Evolutionary conservation across 495 filamentous ascomycete species (phyloP).

Genomic region (Neurospora tetrasperma): DNA sequence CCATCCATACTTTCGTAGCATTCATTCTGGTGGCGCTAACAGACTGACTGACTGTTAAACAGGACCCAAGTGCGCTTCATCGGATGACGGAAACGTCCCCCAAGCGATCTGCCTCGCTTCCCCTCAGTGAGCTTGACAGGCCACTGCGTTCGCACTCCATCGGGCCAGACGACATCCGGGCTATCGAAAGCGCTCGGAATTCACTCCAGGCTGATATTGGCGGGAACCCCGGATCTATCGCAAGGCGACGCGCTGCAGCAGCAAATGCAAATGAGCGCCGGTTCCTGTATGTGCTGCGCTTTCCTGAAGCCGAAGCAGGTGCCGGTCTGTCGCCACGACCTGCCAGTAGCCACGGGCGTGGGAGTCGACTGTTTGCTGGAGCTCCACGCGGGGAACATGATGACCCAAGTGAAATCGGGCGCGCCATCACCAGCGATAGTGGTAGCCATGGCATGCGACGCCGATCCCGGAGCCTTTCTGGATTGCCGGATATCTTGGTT

Average conservation of each 20-base stretch:
- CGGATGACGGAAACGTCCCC: conserved; percentile 21
- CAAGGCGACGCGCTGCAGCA: conserved; percentile 21
- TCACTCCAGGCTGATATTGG: conserved; percentile 33
- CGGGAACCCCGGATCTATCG: background rate
- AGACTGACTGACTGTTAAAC: background rate
- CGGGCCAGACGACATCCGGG: conserved; percentile 36
- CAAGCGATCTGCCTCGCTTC: conserved; percentile 41
- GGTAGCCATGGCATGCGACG: conserved; percentile 26
- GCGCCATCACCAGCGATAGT: conserved; percentile 42
- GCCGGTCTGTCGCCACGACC: conserved; percentile 44
- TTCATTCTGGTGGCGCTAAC: conserved; percentile 9
- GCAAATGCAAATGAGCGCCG: conserved; percentile 30
- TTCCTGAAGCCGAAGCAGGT: conserved; percentile 25
- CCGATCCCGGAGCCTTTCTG: conserved; percentile 43
- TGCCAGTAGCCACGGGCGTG: conserved; percentile 41
- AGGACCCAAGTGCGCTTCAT: conserved; percentile 36
- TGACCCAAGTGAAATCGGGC: conserved; percentile 40
- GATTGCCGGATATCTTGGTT: conserved; percentile 31
- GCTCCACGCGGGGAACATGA: conserved; percentile 13
- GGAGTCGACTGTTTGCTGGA: conserved; percentile 13
- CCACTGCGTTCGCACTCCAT: conserved; percentile 45
- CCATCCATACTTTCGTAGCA: background rate
- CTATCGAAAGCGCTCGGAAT: conserved; percentile 35
- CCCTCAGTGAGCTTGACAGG: conserved; percentile 42
- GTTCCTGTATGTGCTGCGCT: conserved; percentile 19